Conservation (phyloP, 1,284 basidiomycete genomes). For the Apiotrichum mycotoxinovorans region DNA sequence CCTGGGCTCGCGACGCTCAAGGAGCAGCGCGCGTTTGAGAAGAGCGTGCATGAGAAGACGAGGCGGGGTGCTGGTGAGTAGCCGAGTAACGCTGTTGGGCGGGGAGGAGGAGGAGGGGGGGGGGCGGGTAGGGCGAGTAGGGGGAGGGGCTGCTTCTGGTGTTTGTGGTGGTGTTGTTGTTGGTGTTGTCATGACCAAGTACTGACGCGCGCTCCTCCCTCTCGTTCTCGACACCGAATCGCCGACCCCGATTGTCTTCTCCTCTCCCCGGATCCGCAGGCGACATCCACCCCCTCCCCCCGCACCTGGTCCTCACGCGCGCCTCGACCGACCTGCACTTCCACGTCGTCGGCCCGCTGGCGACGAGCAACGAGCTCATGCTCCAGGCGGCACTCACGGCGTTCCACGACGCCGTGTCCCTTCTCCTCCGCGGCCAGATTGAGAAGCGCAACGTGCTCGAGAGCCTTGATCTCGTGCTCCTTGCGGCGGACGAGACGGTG, state of each 20-base stretch:
- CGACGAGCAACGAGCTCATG: slow-evolving; percentile 95
- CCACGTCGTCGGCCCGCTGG: slow-evolving; percentile 80
- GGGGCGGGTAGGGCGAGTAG: too few relatives aligned
- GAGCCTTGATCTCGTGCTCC: slow-evolving; percentile 86
- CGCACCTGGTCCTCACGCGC: slow-evolving; percentile 85
- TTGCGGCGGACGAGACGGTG: slow-evolving; percentile 94
- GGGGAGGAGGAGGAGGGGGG: too few relatives aligned
- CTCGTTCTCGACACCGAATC: too few relatives aligned
- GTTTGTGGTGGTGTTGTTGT: too few relatives aligned
- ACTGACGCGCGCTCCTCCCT: not conserved
- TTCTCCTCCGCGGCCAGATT: slow-evolving; percentile 84
- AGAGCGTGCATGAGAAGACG: slow-evolving; percentile 91
- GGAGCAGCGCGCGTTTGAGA: slow-evolving; percentile 94
- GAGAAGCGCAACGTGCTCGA: slow-evolving; percentile 95
- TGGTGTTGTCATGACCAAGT: not conserved
- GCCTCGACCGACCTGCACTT: slow-evolving; percentile 92
- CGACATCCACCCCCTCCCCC: slow-evolving; percentile 90
- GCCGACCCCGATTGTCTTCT: not conserved
- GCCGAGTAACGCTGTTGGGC: not conserved
- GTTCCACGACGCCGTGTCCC: slow-evolving; percentile 77
- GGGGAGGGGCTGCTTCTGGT: too few relatives aligned
- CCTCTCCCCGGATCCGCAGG: slow-evolving; percentile 54
- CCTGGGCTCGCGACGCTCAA: slow-evolving; percentile 61
- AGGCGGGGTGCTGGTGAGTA: slow-evolving; percentile 79
- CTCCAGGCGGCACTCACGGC: slow-evolving; percentile 77